These are phyloP conservation scores for Diversispora epigaea DNA, from an alignment of 192 early-diverging fungal genomes.

Conservation along the genomic window DNA sequence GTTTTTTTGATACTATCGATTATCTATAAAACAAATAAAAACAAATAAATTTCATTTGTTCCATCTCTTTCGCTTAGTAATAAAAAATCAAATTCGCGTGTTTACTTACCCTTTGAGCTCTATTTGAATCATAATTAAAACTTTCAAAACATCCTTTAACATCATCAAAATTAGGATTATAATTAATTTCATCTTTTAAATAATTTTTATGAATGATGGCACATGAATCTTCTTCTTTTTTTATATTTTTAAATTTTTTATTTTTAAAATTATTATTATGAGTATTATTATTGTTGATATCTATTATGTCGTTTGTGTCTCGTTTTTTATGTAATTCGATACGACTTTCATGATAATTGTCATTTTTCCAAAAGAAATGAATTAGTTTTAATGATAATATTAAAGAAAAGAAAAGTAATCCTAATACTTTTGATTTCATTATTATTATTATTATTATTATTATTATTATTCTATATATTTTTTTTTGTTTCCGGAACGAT, in stretches of 20 bases:
- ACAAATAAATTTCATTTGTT: not conserved
- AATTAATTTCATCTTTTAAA: not conserved
- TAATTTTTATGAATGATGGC: not conserved
- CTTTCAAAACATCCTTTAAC: not conserved
- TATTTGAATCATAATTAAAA: not conserved
- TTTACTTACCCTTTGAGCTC: not conserved
- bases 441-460: not conserved
- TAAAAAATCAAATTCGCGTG: not conserved
- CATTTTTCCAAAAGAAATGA: not conserved
- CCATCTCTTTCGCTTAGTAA: not conserved
- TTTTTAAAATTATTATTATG: not conserved
- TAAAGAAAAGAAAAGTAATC: not conserved
- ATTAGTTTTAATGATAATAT: not conserved
- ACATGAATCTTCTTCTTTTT: not conserved
- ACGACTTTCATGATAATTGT: not conserved
- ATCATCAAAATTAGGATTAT: not conserved
- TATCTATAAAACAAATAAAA: not conserved
- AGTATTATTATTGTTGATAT: no score
- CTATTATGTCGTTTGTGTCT: no score
- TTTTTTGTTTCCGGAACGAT: no score
- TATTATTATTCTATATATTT: not conserved
- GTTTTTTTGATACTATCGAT: not conserved
- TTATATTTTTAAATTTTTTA: not conserved
- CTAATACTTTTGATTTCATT: not conserved
- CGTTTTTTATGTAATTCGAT: not conserved